phyloP scores from a whole-genome alignment of 2,329 filamentous ascomycete genomes.

The Oidium heveae region DNA sequence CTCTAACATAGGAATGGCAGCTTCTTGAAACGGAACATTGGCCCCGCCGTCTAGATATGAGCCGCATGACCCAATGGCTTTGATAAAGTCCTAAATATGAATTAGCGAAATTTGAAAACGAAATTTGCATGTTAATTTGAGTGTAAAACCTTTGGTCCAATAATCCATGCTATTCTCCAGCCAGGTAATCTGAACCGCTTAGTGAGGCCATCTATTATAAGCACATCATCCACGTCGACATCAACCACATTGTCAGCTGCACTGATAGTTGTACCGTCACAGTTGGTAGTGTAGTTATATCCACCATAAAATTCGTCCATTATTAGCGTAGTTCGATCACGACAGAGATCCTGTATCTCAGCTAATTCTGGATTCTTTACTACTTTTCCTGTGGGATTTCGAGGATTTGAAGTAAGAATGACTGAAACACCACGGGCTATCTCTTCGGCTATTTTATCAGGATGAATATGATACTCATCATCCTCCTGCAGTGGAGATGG shows the following conservation, averaged over 20 bases:
- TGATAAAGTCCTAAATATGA: conserved; percentile 46
- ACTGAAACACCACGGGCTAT: conserved; percentile 69
- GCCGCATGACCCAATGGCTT: conserved; percentile 75
- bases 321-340: conserved; percentile 72
- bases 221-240: conserved; percentile 70
- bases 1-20: conserved; percentile 80
- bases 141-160: conserved; percentile 44
- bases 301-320: conserved; percentile 93
- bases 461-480: conserved; percentile 81
- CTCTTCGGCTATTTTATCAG: conserved; percentile 78
- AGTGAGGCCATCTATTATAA: conserved; percentile 86
- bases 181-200: conserved; percentile 92
- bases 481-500: conserved; percentile 63
- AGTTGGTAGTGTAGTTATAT: conserved; percentile 86
- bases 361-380: conserved; percentile 64
- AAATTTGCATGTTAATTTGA: background rate
- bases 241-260: conserved; percentile 77
- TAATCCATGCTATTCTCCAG: conserved; percentile 90
- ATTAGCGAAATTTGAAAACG: conserved; percentile 1
- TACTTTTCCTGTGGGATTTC: conserved; percentile 81
- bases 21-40: conserved; percentile 88
- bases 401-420: conserved; percentile 82
- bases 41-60: conserved; percentile 87
- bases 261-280: conserved; percentile 71
- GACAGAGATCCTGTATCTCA: conserved; percentile 80